Conservation (phyloP, 2,329 filamentous ascomycete genomes). For the Penicillium sp. region DNA sequence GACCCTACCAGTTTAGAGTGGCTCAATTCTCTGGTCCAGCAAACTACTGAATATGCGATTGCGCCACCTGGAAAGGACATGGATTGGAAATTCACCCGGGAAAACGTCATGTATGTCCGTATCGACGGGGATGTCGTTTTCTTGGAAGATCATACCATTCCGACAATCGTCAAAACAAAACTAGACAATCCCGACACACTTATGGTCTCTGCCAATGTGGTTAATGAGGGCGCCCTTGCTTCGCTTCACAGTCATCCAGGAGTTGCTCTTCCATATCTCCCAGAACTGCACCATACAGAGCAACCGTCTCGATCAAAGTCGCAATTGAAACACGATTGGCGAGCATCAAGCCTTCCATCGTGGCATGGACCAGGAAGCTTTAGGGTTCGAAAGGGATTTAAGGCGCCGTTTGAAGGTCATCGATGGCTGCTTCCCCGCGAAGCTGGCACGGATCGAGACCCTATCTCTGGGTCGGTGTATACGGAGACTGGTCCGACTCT, state of each 20-base stretch:
- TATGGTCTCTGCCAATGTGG: constrained; percentile 60
- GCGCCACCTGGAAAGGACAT: constrained; percentile 13
- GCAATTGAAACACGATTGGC: constrained; percentile 33
- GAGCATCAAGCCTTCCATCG: constrained; percentile 36
- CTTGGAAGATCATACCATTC: constrained; percentile 53
- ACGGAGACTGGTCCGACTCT: constrained; percentile 49
- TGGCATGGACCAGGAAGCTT: constrained; percentile 41
- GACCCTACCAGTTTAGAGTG: constrained; percentile 41
- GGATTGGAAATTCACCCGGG: constrained; percentile 22
- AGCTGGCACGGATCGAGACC: constrained; percentile 45
- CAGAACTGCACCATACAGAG: constrained; percentile 43
- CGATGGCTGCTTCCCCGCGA: constrained; percentile 55
- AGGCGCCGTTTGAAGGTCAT: constrained; percentile 44
- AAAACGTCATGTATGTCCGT: constrained; percentile 45
- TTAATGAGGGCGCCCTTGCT: constrained; percentile 60
- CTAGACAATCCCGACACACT: constrained; percentile 56
- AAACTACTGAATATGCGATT: constrained; percentile 35
- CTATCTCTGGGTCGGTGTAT: constrained; percentile 56
- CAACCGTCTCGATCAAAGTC: constrained; percentile 22
- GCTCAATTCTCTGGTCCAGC: constrained; percentile 37
- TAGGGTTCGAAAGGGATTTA: constrained; percentile 31
- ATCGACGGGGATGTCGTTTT: constrained; percentile 51
- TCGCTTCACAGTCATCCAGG: constrained; percentile 61
- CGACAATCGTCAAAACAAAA: constrained; percentile 58
- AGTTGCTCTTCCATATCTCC: constrained; percentile 58